These are phyloP conservation scores for Dactylellina drechsleri DNA, from an alignment of 2,329 filamentous ascomycete species.

Conservation along the genomic window DNA sequence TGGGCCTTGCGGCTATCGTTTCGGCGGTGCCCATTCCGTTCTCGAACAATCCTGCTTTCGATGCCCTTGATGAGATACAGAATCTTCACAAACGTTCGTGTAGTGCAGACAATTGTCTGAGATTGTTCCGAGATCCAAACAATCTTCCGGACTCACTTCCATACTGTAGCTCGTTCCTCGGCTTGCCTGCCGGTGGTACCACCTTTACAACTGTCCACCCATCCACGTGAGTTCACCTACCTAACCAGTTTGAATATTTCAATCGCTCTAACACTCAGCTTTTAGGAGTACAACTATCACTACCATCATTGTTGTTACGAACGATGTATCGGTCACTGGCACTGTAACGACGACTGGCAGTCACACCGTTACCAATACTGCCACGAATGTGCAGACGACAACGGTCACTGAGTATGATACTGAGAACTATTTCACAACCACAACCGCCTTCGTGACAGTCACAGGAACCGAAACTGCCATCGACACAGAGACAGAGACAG, in stretches of 20 bases:
- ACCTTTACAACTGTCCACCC: conserved; percentile 17
- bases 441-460: not conserved
- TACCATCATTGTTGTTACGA: conserved; percentile 9
- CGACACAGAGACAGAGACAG: not conserved
- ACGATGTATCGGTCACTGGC: conserved; percentile 4
- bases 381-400: conserved; percentile 1
- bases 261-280: not conserved
- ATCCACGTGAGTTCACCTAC: conserved; percentile 10
- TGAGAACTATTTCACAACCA: conserved; percentile 25
- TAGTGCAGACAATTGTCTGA: conserved; percentile 22
- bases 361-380: conserved; percentile 13
- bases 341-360: conserved; percentile 13
- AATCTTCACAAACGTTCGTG: conserved; percentile 17
- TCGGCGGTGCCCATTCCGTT: conserved; percentile 25
- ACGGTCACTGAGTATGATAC: conserved; percentile 8
- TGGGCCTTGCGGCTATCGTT: conserved; percentile 21
- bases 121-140: conserved; percentile 18
- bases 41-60: conserved; percentile 24
- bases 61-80: conserved; percentile 17
- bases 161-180: conserved; percentile 25
- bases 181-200: not conserved
- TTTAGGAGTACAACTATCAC: conserved; percentile 12
- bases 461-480: conserved; percentile 16
- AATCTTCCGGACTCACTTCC: conserved; percentile 27
- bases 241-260: not conserved